Percentiles rank a stretch among this genome's conserved stretches.
Conservation (phyloP, 805 yeast species). For the Blastobotrys mokoenaii region DNA sequence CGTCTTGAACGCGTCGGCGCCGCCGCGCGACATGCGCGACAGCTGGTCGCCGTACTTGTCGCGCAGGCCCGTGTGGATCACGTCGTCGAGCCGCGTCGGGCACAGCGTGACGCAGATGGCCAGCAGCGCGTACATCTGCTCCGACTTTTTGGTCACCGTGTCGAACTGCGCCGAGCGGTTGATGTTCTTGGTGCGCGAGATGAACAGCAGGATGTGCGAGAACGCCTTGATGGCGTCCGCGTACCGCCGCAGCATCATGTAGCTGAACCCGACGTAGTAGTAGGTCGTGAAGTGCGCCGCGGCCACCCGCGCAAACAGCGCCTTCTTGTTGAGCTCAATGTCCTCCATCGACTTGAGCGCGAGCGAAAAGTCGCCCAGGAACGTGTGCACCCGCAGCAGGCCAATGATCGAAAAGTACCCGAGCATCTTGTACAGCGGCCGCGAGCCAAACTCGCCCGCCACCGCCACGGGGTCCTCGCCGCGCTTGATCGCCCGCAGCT, state of each 20-base stretch:
- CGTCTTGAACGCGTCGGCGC: slow-evolving; percentile 33
- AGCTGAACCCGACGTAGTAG: slow-evolving; percentile 44
- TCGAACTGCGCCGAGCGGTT: slow-evolving; percentile 39
- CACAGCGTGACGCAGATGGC: slow-evolving; percentile 39
- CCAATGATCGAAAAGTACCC: slow-evolving; percentile 45
- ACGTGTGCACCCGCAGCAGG: slow-evolving; percentile 40
- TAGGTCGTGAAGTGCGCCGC: slow-evolving; percentile 44
- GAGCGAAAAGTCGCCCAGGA: slow-evolving; percentile 41
- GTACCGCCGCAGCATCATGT: slow-evolving; percentile 42
- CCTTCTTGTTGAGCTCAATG: slow-evolving; percentile 39
- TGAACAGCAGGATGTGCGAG: slow-evolving; percentile 39
- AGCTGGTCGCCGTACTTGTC: slow-evolving; percentile 42
- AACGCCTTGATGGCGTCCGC: slow-evolving; percentile 43
- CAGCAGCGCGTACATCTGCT: slow-evolving; percentile 43
- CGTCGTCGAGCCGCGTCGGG: slow-evolving; percentile 41
- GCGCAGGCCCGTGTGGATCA: slow-evolving; percentile 35
- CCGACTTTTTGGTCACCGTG: slow-evolving; percentile 38
- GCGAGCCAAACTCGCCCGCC: slow-evolving; percentile 38
- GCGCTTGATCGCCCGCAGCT: slow-evolving; percentile 28
- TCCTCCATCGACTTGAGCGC: slow-evolving; percentile 42
- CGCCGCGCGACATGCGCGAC: slow-evolving; percentile 35
- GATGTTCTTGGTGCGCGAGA: slow-evolving; percentile 38
- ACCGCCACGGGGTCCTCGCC: slow-evolving; percentile 26
- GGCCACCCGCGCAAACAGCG: slow-evolving; percentile 40
- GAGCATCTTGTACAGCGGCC: slow-evolving; percentile 36